Evolutionary conservation across 192 early-diverging fungal species (phyloP).

Genomic region (Coemansia sp.): DNA sequence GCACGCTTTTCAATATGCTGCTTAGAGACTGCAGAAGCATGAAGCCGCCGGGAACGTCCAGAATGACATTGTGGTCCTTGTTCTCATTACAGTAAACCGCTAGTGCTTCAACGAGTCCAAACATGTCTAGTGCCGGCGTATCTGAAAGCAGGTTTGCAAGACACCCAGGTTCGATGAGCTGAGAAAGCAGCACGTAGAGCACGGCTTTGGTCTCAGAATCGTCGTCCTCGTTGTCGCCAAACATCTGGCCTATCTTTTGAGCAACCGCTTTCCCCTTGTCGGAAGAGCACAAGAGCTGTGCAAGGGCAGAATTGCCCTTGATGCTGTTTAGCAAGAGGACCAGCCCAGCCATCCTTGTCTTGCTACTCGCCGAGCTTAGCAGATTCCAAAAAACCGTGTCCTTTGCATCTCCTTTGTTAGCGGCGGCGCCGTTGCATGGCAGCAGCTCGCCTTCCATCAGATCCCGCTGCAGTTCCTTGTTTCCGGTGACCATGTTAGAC

Average conservation of each 20-base stretch:
- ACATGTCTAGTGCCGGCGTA: constrained; percentile 3
- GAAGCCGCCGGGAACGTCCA: neutral
- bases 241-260: constrained; percentile 25
- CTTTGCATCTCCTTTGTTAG: neutral
- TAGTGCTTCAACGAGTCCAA: constrained; percentile 29
- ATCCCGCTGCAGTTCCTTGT: constrained; percentile 12
- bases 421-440: neutral
- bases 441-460: constrained; percentile 26
- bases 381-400: constrained; percentile 16
- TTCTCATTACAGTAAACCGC: constrained; percentile 42
- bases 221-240: constrained; percentile 34
- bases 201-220: constrained; percentile 29
- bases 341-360: constrained; percentile 27
- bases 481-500: constrained; percentile 33
- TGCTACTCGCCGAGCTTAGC: constrained; percentile 19
- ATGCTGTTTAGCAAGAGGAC: constrained; percentile 41
- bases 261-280: constrained; percentile 20
- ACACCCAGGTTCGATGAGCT: constrained; percentile 15
- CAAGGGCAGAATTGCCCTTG: constrained; percentile 9
- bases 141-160: constrained; percentile 13
- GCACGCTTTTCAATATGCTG: neutral
- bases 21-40: constrained; percentile 5
- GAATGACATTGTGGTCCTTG: neutral
- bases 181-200: constrained; percentile 24
- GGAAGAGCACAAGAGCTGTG: constrained; percentile 12